Percentiles rank a stretch among this genome's conserved stretches.
These are phyloP conservation scores for Spatholobus suberectus DNA, from an alignment of 306 rosid genomes.

Conservation along the genomic window DNA sequence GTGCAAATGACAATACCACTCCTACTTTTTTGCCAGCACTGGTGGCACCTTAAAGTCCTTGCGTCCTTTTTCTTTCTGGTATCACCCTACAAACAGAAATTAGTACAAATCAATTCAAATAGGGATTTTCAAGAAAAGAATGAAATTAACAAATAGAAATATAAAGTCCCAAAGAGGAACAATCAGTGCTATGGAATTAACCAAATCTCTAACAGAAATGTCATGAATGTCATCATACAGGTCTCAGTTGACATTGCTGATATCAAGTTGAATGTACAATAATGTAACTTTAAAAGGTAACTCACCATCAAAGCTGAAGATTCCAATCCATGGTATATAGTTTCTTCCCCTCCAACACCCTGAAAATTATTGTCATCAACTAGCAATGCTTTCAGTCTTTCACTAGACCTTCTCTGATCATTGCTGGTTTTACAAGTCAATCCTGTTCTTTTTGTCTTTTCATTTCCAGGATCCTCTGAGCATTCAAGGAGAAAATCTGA, in stretches of 20 bases:
- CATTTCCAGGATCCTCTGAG: constrained; percentile 32
- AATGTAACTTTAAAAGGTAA: constrained; percentile 35
- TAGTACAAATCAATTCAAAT: constrained; percentile 22
- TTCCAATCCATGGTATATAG: constrained; percentile 35
- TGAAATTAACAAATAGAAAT: constrained; percentile 27
- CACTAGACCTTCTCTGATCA: constrained; percentile 44
- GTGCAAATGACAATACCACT: constrained; percentile 50
- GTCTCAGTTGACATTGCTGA: not conserved
- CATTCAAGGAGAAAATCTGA: constrained; percentile 6
- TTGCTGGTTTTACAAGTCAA: constrained; percentile 17
- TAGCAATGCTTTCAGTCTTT: constrained; percentile 42
- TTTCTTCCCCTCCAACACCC: constrained; percentile 35
- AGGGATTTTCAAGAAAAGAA: constrained; percentile 1
- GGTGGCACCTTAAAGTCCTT: constrained; percentile 61
- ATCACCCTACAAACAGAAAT: constrained; percentile 52
- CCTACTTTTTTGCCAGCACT: constrained; percentile 55
- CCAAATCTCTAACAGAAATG: constrained; percentile 7
- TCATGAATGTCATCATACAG: constrained; percentile 12
- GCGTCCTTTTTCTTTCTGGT: constrained; percentile 35
- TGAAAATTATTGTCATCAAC: constrained; percentile 5
- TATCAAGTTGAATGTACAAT: constrained; percentile 23
- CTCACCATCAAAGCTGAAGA: constrained; percentile 47
- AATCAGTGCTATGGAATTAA: constrained; percentile 14
- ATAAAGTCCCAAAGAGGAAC: constrained; percentile 14
- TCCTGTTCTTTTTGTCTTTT: constrained; percentile 7